Conservation (phyloP, 345 rosid species). For the Syzygium grande region DNA sequence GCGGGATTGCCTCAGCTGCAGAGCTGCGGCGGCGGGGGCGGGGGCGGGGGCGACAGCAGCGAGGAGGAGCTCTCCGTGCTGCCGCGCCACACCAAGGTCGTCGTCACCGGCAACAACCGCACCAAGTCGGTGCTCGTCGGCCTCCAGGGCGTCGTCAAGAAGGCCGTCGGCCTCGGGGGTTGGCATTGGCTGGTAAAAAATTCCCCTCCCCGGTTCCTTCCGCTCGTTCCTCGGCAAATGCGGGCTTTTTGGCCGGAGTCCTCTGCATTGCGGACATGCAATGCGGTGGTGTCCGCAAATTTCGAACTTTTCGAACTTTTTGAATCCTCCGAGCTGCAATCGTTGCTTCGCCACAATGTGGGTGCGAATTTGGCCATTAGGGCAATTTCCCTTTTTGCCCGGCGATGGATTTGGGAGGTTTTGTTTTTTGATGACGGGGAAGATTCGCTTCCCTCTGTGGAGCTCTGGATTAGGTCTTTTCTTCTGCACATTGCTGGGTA, state of each 20-base stretch:
- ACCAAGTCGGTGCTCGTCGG: constrained; percentile 98
- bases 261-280: neutral
- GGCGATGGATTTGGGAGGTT: neutral
- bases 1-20: constrained; percentile 58
- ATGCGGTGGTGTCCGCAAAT: neutral
- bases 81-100: constrained; percentile 94
- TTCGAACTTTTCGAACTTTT: neutral
- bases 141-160: constrained; percentile 90
- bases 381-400: neutral
- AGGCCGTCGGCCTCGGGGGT: constrained; percentile 95
- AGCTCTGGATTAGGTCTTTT: neutral
- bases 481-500: neutral
- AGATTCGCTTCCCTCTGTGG: neutral
- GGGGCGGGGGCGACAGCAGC: constrained; percentile 65
- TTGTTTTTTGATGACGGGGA: neutral
- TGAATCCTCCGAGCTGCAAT: neutral
- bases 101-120: constrained; percentile 92
- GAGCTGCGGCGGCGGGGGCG: constrained; percentile 8
- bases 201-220: neutral
- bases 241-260: neutral
- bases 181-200: constrained; percentile 95
- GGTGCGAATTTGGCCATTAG: neutral
- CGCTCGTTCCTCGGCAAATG: neutral
- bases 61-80: constrained; percentile 90
- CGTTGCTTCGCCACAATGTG: neutral